phyloP scores from a whole-genome alignment of 1,139 yeast species.

The Scheffersomyces titani region DNA sequence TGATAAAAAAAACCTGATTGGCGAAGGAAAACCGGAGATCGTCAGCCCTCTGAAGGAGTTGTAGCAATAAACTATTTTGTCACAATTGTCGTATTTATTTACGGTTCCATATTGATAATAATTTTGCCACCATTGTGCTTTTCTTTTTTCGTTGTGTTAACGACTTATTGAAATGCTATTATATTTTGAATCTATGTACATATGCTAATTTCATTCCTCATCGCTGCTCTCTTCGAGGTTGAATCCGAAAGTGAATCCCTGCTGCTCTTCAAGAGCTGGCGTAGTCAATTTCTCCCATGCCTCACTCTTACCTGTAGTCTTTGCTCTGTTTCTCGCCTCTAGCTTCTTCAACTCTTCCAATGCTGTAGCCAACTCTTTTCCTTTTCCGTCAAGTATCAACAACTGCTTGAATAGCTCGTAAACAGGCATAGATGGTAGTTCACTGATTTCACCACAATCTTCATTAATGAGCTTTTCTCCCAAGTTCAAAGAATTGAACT shows the following conservation, averaged over 20 bases:
- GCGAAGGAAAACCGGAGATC: neutral
- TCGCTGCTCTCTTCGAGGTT: constrained; percentile 23
- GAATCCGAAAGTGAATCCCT: constrained; percentile 35
- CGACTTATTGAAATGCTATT: no score
- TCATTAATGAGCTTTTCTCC: constrained; percentile 30
- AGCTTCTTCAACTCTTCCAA: constrained; percentile 28
- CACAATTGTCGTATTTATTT: neutral
- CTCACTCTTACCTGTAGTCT: constrained; percentile 18
- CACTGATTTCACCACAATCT: constrained; percentile 45
- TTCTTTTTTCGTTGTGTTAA: neutral
- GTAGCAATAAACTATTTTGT: neutral
- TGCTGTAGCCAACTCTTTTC: constrained; percentile 31
- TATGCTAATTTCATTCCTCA: constrained; percentile 10
- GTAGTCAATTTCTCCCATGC: constrained; percentile 22
- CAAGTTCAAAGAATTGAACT: constrained; percentile 18
- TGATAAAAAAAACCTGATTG: no score
- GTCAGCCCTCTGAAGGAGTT: neutral
- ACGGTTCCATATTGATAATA: neutral
- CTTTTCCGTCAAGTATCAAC: constrained; percentile 33
- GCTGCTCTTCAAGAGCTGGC: constrained; percentile 3
- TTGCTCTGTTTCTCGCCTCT: constrained; percentile 25
- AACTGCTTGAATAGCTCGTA: constrained; percentile 58
- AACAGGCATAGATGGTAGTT: constrained; percentile 53
- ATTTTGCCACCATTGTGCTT: neutral
- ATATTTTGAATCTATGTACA: neutral